These are phyloP conservation scores for Elsinoe fawcettii DNA, from an alignment of 2,329 filamentous ascomycete species.

Conservation along the genomic window DNA sequence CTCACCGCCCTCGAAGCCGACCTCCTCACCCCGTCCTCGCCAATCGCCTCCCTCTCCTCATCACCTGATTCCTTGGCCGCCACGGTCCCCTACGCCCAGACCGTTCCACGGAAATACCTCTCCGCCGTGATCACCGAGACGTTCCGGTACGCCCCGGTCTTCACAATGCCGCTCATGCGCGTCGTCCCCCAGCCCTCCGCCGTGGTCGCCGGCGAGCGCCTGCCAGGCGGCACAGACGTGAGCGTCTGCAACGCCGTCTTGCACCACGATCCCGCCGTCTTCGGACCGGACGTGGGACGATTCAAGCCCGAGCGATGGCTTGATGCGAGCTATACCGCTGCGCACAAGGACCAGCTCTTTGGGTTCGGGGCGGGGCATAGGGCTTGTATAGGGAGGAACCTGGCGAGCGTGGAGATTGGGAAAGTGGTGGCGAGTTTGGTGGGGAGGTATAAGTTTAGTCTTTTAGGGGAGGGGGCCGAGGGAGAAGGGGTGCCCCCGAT, in stretches of 20 bases:
- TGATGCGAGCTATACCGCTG: conserved; percentile 27
- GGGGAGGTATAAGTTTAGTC: conserved; percentile 15
- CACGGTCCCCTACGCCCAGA: not conserved
- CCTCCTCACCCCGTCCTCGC: not conserved
- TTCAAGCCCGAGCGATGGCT: conserved; percentile 22
- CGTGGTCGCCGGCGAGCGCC: conserved; percentile 13
- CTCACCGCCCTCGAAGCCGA: not conserved
- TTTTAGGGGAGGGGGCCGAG: not conserved
- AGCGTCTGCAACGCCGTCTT: conserved; percentile 16
- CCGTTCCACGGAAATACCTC: not conserved
- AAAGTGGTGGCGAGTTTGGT: conserved; percentile 19
- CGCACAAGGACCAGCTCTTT: conserved; percentile 4
- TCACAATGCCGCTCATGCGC: conserved; percentile 6
- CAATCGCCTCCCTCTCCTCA: not conserved
- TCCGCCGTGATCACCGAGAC: not conserved
- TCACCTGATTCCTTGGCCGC: not conserved
- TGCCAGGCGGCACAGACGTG: conserved; percentile 20
- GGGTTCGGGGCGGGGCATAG: conserved; percentile 19
- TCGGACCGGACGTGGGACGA: conserved; percentile 24
- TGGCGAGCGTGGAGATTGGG: conserved; percentile 33
- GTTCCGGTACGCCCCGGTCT: conserved; percentile 5
- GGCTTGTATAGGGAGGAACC: conserved; percentile 39
- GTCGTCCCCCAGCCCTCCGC: not conserved
- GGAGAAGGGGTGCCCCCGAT: not conserved
- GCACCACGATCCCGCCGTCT: conserved; percentile 18